A percentile compares a stretch with the other conserved stretches of the same genome.
Evolutionary conservation across 371 early-diverging fungal species (phyloP).

Genomic region (Apophysomyces ossiformis): DNA sequence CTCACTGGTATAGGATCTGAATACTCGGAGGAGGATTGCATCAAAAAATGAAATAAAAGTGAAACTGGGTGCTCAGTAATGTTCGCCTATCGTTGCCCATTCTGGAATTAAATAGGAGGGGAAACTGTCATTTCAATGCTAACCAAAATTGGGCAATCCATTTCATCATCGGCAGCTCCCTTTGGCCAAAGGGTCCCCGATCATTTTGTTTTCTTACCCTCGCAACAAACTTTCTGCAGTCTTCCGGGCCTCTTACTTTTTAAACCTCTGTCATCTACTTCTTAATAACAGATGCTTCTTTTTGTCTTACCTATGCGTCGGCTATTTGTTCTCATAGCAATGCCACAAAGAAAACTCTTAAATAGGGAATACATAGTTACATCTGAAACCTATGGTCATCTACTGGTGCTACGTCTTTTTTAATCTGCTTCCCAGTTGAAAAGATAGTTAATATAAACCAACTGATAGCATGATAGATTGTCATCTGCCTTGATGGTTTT

Average conservation of each 20-base stretch:
- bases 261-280: no score
- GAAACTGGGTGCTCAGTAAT: neutral
- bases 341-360: no score
- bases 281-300: no score
- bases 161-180: neutral
- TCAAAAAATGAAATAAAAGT: conserved; percentile 11
- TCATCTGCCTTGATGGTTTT: neutral
- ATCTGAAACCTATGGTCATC: no score
- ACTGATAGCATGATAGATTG: neutral
- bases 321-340: no score
- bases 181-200: neutral
- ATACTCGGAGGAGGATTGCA: conserved; percentile 14
- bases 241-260: no score
- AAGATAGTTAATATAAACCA: no score
- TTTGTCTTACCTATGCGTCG: no score
- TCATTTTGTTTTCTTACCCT: neutral
- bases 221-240: neutral
- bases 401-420: no score
- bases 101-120: conserved; percentile 12
- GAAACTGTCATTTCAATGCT: conserved; percentile 4
- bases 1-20: conserved; percentile 37
- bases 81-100: neutral
- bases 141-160: conserved; percentile 1
- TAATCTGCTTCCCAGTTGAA: no score
- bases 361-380: no score